Percentiles rank a stretch among this genome's conserved stretches.
Evolutionary conservation across 805 yeast species (phyloP).

Genomic region (Wickerhamia fluorescens): DNA sequence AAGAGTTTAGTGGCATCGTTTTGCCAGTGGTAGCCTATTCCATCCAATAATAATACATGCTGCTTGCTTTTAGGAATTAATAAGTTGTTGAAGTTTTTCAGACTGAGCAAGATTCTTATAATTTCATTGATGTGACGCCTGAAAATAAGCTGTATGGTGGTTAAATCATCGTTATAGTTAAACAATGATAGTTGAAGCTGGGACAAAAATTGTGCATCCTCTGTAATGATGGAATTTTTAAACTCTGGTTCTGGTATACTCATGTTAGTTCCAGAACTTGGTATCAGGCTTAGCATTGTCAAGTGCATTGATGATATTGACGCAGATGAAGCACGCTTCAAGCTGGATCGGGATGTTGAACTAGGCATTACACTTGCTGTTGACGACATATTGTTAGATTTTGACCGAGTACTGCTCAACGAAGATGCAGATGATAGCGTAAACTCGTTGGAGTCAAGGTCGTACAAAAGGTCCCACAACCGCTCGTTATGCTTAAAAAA

Average conservation of each 20-base stretch:
- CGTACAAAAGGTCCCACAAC: conserved; percentile 57
- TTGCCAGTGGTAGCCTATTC: conserved; percentile 38
- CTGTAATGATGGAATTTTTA: conserved; percentile 33
- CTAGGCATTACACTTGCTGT: neutral
- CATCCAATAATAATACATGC: conserved; percentile 27
- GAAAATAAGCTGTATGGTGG: conserved; percentile 37
- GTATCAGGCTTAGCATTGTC: too few relatives aligned
- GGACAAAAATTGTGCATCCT: conserved; percentile 39
- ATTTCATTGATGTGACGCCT: conserved; percentile 40
- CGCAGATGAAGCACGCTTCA: too few relatives aligned
- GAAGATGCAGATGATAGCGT: conserved; percentile 13
- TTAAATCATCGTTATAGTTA: conserved; percentile 39
- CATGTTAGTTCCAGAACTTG: neutral
- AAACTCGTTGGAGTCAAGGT: conserved; percentile 47
- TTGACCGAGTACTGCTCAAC: neutral
- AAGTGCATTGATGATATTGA: too few relatives aligned
- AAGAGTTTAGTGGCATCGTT: conserved; percentile 34
- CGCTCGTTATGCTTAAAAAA: conserved; percentile 48
- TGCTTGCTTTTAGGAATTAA: conserved; percentile 11
- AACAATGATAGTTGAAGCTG: conserved; percentile 36
- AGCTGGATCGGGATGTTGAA: too few relatives aligned
- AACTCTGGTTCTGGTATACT: conserved; percentile 7
- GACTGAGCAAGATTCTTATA: conserved; percentile 29
- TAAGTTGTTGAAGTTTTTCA: conserved; percentile 26
- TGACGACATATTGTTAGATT: too few relatives aligned